phyloP scores from a whole-genome alignment of 23 red algal genomes.

The Agarophyton chilense region DNA sequence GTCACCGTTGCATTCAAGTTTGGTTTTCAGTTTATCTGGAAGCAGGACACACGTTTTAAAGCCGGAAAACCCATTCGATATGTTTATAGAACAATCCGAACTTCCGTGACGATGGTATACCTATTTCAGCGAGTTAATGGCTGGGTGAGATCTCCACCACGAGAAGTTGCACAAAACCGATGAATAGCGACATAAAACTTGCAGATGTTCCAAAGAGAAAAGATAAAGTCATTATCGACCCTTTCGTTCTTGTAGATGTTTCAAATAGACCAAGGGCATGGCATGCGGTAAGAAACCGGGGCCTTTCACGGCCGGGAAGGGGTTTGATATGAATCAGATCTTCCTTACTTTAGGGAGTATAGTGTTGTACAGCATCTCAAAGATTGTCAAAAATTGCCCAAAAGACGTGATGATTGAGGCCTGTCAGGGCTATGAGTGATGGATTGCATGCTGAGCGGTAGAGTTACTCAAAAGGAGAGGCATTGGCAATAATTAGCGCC shows the following conservation, averaged over 20 bases:
- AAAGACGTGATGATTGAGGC: too few species aligned
- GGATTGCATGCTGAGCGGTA: too few species aligned
- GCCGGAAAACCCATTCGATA: not conserved
- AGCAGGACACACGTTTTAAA: not conserved
- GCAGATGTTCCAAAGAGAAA: slow-evolving; percentile 9
- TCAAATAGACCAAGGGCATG: not conserved
- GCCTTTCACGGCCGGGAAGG: too few species aligned
- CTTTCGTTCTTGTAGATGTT: not conserved
- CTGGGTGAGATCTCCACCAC: not conserved
- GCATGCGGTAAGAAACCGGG: too few species aligned
- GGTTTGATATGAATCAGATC: too few species aligned
- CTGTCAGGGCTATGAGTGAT: too few species aligned
- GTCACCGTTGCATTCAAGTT: not conserved
- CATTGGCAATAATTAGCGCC: too few species aligned
- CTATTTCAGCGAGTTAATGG: not conserved
- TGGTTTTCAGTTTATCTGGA: slow-evolving; percentile 37
- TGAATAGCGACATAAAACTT: slow-evolving; percentile 14
- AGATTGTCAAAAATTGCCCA: too few species aligned
- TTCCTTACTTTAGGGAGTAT: too few species aligned
- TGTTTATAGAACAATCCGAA: not conserved
- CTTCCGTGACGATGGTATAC: not conserved
- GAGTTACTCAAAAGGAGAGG: too few species aligned
- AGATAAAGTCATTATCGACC: slow-evolving; percentile 23
- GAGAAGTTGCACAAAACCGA: slow-evolving; percentile 10
- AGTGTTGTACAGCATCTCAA: too few species aligned